Evolutionary conservation across 2,329 filamentous ascomycete genomes (phyloP).

Genomic region (Neopestalotiopsis clavispora): DNA sequence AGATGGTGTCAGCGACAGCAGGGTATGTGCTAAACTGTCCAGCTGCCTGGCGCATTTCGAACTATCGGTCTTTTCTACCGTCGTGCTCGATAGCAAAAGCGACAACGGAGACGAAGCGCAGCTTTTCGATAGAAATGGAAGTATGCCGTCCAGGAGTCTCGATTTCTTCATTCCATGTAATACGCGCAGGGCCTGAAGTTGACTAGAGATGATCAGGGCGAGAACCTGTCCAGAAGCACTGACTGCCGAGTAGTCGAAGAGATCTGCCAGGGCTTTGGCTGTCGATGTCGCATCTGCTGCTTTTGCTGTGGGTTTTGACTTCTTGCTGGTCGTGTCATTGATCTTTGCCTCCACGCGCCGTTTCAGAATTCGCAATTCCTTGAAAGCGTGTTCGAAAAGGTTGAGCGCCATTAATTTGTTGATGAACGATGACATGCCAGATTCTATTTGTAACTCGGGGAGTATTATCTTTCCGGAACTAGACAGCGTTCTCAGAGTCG

Average conservation of each 20-base stretch:
- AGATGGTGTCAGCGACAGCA: slow-evolving; percentile 71
- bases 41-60: slow-evolving; percentile 69
- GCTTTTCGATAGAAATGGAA: slow-evolving; percentile 59
- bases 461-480: slow-evolving; percentile 57
- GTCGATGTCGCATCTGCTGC: slow-evolving; percentile 41
- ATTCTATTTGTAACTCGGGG: slow-evolving; percentile 72
- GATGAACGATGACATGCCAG: slow-evolving; percentile 72
- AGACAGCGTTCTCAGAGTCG: slow-evolving; percentile 64
- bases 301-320: slow-evolving; percentile 35
- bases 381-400: slow-evolving; percentile 70
- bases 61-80: slow-evolving; percentile 47
- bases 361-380: slow-evolving; percentile 71
- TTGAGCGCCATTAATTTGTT: slow-evolving; percentile 69
- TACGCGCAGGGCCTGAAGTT: slow-evolving; percentile 68
- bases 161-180: slow-evolving; percentile 66
- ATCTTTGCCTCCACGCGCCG: slow-evolving; percentile 57
- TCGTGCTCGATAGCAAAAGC: slow-evolving; percentile 55
- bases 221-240: slow-evolving; percentile 50
- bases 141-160: slow-evolving; percentile 59
- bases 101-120: slow-evolving; percentile 62
- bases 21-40: slow-evolving; percentile 66
- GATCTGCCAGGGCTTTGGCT: slow-evolving; percentile 56
- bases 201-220: slow-evolving; percentile 63
- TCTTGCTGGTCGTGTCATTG: slow-evolving; percentile 26
- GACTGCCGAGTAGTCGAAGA: slow-evolving; percentile 64